These are phyloP conservation scores for Thermothelomyces thermophilus DNA, from an alignment of 2,329 filamentous ascomycete genomes.

Conservation along the genomic window DNA sequence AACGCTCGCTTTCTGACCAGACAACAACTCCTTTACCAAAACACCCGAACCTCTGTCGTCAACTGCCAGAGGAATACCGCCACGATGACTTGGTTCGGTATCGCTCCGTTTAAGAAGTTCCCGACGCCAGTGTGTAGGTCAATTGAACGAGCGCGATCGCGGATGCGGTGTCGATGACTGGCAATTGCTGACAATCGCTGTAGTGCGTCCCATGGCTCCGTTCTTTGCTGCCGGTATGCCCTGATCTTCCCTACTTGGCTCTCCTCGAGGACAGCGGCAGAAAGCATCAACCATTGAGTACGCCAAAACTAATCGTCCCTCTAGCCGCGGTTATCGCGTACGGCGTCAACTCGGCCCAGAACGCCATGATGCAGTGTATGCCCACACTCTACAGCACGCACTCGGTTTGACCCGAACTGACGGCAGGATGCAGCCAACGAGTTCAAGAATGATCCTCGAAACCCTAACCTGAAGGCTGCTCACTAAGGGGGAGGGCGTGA, in stretches of 20 bases:
- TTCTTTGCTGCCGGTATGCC: constrained; percentile 91
- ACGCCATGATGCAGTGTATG: constrained; percentile 69
- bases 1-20: constrained; percentile 25
- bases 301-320: not conserved
- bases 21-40: constrained; percentile 22
- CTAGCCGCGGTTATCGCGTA: constrained; percentile 80
- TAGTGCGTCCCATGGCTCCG: constrained; percentile 84
- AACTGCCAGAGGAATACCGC: constrained; percentile 33
- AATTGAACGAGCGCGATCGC: constrained; percentile 26
- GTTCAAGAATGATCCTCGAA: constrained; percentile 95
- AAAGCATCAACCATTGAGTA: too few species aligned
- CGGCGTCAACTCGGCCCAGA: constrained; percentile 81
- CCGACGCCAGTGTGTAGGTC: constrained; percentile 69
- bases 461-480: constrained; percentile 52
- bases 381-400: constrained; percentile 10
- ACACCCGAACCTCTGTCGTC: constrained; percentile 29
- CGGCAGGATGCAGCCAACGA: constrained; percentile 62
- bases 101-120: constrained; percentile 67
- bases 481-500: constrained; percentile 35
- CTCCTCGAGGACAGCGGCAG: too few species aligned
- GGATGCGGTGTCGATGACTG: not conserved
- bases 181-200: constrained; percentile 23
- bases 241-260: constrained; percentile 3
- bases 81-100: constrained; percentile 70
- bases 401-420: constrained; percentile 14